These are phyloP conservation scores for Sanghuangporus weigelae DNA, from an alignment of 1,284 basidiomycete genomes.

Conservation along the genomic window DNA sequence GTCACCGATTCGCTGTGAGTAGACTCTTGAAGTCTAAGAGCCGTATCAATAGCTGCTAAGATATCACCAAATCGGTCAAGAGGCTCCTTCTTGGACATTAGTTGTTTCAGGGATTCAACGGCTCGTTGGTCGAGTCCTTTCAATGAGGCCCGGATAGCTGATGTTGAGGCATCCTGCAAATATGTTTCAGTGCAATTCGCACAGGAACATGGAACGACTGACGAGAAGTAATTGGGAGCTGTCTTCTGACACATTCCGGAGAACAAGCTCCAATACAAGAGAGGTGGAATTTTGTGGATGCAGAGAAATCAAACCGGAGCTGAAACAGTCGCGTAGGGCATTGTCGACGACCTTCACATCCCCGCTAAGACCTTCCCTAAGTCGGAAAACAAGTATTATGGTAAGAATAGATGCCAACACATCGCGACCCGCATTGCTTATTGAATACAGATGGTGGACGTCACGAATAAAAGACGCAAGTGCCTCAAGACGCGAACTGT, in stretches of 20 bases:
- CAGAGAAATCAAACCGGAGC: not conserved
- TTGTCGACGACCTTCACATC: slow-evolving; percentile 13
- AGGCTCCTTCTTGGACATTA: not conserved
- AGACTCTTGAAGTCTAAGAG: not conserved
- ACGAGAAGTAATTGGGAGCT: slow-evolving; percentile 7
- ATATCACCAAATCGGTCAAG: not conserved
- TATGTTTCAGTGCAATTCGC: not conserved
- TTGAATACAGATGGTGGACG: not conserved
- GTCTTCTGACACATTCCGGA: not conserved
- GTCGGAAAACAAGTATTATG: slow-evolving; percentile 9
- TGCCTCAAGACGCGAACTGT: not conserved
- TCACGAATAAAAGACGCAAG: not conserved
- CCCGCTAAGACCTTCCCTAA: slow-evolving; percentile 4
- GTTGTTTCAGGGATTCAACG: not conserved
- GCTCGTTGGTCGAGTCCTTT: slow-evolving; percentile 2
- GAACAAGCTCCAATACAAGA: slow-evolving; percentile 4
- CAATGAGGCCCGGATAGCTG: slow-evolving; percentile 9
- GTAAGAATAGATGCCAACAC: slow-evolving; percentile 7
- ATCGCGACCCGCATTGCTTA: not conserved
- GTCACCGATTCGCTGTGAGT: not conserved
- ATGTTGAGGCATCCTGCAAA: slow-evolving; percentile 1
- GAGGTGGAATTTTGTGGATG: slow-evolving; percentile 1
- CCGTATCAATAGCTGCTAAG: not conserved
- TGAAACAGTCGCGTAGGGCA: slow-evolving; percentile 1
- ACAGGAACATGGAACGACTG: not conserved